Evolutionary conservation across 2,329 filamentous ascomycete species (phyloP).

Genomic region (Cercospora sp.): DNA sequence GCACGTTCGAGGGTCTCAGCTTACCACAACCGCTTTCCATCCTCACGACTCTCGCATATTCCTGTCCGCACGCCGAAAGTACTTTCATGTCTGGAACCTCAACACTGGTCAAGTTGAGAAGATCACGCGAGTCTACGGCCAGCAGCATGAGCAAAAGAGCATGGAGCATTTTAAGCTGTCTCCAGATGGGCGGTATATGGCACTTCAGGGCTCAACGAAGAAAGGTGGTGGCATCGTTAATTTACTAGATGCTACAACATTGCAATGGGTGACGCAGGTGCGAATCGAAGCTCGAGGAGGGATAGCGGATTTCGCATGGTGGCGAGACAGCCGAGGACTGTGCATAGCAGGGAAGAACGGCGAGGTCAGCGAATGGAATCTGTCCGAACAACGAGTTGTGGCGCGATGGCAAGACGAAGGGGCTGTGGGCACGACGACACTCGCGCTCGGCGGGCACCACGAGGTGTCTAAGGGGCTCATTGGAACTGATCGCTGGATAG

Average conservation of each 20-base stretch:
- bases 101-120: conserved; percentile 79
- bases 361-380: conserved; percentile 85
- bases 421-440: conserved; percentile 77
- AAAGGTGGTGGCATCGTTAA: conserved; percentile 90
- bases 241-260: conserved; percentile 72
- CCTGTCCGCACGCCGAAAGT: conserved; percentile 81
- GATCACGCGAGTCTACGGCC: conserved; percentile 71
- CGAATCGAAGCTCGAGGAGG: conserved; percentile 79
- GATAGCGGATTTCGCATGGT: conserved; percentile 91
- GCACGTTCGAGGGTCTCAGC: conserved; percentile 79
- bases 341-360: conserved; percentile 82
- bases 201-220: conserved; percentile 71
- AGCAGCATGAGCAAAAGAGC: conserved; percentile 76
- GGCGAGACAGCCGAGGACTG: conserved; percentile 78
- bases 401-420: conserved; percentile 89
- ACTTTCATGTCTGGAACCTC: conserved; percentile 94
- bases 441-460: conserved; percentile 72
- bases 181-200: conserved; percentile 84
- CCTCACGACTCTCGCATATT: conserved; percentile 73
- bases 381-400: conserved; percentile 67
- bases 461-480: conserved; percentile 56
- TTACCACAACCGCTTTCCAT: conserved; percentile 80
- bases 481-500: conserved; percentile 85
- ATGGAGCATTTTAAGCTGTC: conserved; percentile 91
- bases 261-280: conserved; percentile 84